Base-by-base conservation (phyloP, 2,329 filamentous ascomycete species). In the Neofusicoccum parvum region DNA sequence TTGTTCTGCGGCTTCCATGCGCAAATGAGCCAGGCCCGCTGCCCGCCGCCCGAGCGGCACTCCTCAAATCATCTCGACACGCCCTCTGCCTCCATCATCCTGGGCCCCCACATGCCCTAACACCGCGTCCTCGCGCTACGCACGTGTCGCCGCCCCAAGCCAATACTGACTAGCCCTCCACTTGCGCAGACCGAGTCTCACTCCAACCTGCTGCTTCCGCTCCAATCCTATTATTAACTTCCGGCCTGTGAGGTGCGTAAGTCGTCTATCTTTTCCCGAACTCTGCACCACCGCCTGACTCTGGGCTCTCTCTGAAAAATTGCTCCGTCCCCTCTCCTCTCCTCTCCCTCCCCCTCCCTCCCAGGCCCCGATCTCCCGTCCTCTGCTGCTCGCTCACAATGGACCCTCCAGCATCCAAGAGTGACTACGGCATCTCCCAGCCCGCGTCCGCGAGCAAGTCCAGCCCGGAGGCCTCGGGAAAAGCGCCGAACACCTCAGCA, bases 51-150 rank as follows among this genome's bases (percentile, higher is more conserved):
- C 51, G n/a, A 17, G 51, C 48, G n/a, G 9, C 27, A 37, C 32
- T 39, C 50, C 56, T 60, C 43, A 62, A 39, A 50, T 62, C 46
- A 51, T 43, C 46, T n/a, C 32, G n/a, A 60, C 56, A 37, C 41
- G 15, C 56, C 11, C 43, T 48, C 56, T 54, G 56, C 43, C 41
- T 39, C 43, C 58, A 49, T 37, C 58, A 37, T 62, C 58, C 45
- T 17, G 58, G 43, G 58, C 58, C 58, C 34, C 58, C 58, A 39
- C 58, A 39, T 32, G 58, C 58, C 46, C 46, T 39, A 62, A n/a
- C 23, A 32, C 27, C 34, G n/a, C 34, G 34, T 34, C 34, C 51
- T 56, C 27, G 32, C 51, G 39, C 27, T 37, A 34, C 58, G 58
- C 58, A 62, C 58, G 58, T 62, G 58, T 62, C 46, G 58, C 53